Percentiles rank a stretch among this genome's conserved stretches.
phyloP scores from a whole-genome alignment of 2,329 filamentous ascomycete species.

The Colletotrichum sp. region DNA sequence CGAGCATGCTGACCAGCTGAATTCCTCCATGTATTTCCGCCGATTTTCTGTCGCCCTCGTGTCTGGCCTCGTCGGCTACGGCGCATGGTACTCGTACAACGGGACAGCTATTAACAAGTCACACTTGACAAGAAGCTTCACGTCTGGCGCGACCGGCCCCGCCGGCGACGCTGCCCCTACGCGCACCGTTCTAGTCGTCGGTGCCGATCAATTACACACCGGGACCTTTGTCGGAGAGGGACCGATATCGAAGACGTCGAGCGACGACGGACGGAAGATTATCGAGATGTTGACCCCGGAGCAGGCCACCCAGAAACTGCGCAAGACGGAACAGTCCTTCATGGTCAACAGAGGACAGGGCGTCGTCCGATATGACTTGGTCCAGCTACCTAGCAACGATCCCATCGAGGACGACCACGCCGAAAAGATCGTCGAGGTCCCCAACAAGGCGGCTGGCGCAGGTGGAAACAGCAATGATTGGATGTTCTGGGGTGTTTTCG shows the following conservation, averaged over 20 bases:
- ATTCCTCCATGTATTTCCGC: slow-evolving; percentile 78
- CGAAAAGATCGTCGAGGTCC: slow-evolving; percentile 95
- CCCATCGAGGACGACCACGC: slow-evolving; percentile 98
- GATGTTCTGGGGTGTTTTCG: slow-evolving; percentile 99
- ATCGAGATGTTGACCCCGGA: slow-evolving; percentile 97
- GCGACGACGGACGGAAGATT: slow-evolving; percentile 83
- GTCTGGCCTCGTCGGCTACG: slow-evolving; percentile 75
- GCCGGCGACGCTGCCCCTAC: slow-evolving; percentile 49
- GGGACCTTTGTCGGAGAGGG: slow-evolving; percentile 84
- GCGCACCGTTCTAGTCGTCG: slow-evolving; percentile 81
- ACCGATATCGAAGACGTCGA: slow-evolving; percentile 86
- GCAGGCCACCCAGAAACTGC: slow-evolving; percentile 87
- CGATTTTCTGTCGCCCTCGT: slow-evolving; percentile 70
- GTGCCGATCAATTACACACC: slow-evolving; percentile 88
- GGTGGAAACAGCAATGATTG: slow-evolving; percentile 75
- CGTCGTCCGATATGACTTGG: slow-evolving; percentile 92
- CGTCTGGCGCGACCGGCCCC: slow-evolving; percentile 35
- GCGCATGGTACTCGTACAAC: slow-evolving; percentile 77
- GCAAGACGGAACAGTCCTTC: slow-evolving; percentile 91
- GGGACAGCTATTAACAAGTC: slow-evolving; percentile 37
- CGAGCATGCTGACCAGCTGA: slow-evolving; percentile 52
- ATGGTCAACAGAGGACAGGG: slow-evolving; percentile 87
- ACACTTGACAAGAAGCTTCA: slow-evolving; percentile 46
- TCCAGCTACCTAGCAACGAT: slow-evolving; percentile 94
- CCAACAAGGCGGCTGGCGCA: slow-evolving; percentile 53